Base-by-base conservation (phyloP, 495 filamentous ascomycete genomes). In the Penicillium lividum region DNA sequence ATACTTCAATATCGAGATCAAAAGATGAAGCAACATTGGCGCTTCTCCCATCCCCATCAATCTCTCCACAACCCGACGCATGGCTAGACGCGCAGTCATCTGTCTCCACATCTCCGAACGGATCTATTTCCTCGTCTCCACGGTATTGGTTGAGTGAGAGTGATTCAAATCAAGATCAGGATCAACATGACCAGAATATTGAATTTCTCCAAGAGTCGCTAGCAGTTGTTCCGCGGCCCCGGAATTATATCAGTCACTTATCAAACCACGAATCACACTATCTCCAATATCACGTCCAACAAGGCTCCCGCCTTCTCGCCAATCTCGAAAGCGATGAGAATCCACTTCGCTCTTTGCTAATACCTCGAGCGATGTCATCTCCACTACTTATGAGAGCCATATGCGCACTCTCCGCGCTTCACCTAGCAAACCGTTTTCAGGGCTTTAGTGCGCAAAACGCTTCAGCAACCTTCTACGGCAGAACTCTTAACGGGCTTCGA, bases 241-340 rank as follows among this genome's bases (percentile, higher is more conserved):
- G 57, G 9, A 56, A 63, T 49, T 42, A 53, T 27, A 60, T 71
- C 31, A 71, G 57, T 42, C 72, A 75, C 55, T 59, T 78, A 11
- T 72, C 73, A 0, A 54, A 64, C 13, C 48, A 67, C 44, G 76
- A 79, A 57, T 67, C 68, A 13, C 71, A 77, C 49, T 79, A 76
- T 56, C 69, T 79, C 18, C 75, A 77, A 61, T 79, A 79, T 42
- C 75, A 79, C 43, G 68, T 73, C 47, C 74, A 77, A 54, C 53
- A 65, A 30, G 76, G 71, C 25, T 77, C 75, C 36, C 71, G 65
- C 30, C 65, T 75, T 3, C 62, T 79, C 47, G 71, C 74, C 13
- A 79, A 79, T 10, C 64, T 79, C 13, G 75, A 79, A 60, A 75
- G 60, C 25, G 66, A 71, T 36, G 71, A 73, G 15, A 79, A 79